Percentiles rank a stretch among this genome's conserved stretches.
These are phyloP conservation scores for Begonia peltatifolia DNA, from an alignment of 306 rosid genomes.

Conservation along the genomic window DNA sequence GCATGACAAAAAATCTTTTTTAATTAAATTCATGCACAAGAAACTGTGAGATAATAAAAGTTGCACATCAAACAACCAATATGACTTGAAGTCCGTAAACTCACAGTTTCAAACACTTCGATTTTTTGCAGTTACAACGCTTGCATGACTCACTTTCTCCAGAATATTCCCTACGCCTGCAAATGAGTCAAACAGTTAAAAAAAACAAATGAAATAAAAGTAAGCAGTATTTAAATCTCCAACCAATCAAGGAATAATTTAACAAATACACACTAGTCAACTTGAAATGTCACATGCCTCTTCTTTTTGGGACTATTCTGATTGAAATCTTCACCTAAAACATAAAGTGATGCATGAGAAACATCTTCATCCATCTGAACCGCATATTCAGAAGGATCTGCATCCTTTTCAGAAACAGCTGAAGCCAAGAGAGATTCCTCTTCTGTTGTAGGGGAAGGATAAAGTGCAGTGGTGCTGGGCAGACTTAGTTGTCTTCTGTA, in stretches of 20 bases:
- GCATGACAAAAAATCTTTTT: constrained; percentile 8
- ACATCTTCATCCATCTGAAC: constrained; percentile 46
- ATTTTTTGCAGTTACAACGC: constrained; percentile 87
- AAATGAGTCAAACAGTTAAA: constrained; percentile 12
- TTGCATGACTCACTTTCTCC: constrained; percentile 61
- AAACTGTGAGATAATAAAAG: background rate
- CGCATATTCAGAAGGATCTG: constrained; percentile 27
- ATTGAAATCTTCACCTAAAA: constrained; percentile 42
- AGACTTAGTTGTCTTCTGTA: constrained; percentile 28
- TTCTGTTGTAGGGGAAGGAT: constrained; percentile 23
- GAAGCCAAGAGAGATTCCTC: constrained; percentile 31
- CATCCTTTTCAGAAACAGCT: constrained; percentile 33
- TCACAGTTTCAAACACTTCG: constrained; percentile 92
- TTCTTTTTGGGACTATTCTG: constrained; percentile 71
- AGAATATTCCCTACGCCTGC: constrained; percentile 60
- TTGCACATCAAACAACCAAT: background rate
- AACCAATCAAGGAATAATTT: constrained; percentile 2
- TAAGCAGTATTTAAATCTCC: background rate
- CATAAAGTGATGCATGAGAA: constrained; percentile 27
- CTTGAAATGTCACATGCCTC: constrained; percentile 46
- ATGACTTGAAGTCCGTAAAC: constrained; percentile 1
- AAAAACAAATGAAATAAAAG: constrained; percentile 13
- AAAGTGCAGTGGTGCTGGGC: constrained; percentile 26
- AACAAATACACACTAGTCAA: constrained; percentile 5
- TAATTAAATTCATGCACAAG: background rate